Conservation (phyloP, 805 yeast species). For the Saccharomycopsis sp. region DNA sequence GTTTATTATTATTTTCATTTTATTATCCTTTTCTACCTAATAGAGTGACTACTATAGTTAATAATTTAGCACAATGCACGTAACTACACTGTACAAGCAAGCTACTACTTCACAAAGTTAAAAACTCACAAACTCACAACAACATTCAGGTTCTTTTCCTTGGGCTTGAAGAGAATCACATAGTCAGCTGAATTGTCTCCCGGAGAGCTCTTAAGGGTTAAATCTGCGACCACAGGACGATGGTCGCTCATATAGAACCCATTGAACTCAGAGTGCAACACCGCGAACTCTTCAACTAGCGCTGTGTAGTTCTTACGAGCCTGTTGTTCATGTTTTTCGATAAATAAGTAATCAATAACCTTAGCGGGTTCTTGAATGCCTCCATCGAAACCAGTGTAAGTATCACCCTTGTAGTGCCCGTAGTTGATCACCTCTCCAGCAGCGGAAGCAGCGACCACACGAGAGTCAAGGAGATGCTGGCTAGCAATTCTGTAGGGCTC, state of each 20-base stretch:
- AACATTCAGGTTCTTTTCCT: slow-evolving; percentile 7
- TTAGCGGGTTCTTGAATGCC: slow-evolving; percentile 27
- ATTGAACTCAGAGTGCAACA: slow-evolving; percentile 32
- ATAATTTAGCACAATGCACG: too few species aligned
- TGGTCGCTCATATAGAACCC: slow-evolving; percentile 40
- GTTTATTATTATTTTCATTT: too few species aligned
- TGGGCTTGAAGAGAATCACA: slow-evolving; percentile 13
- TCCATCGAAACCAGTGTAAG: slow-evolving; percentile 37
- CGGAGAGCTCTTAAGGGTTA: slow-evolving; percentile 8
- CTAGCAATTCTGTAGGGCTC: slow-evolving; percentile 37
- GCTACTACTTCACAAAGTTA: too few species aligned
- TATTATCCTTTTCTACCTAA: too few species aligned
- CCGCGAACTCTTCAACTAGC: slow-evolving; percentile 29
- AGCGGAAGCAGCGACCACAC: slow-evolving; percentile 25
- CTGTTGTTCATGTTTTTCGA: slow-evolving; percentile 13
- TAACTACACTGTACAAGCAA: too few species aligned
- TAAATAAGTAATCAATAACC: slow-evolving; percentile 29
- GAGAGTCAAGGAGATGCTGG: slow-evolving; percentile 33
- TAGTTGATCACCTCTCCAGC: slow-evolving; percentile 28
- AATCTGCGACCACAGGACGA: slow-evolving; percentile 37
- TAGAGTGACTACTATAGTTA: too few species aligned
- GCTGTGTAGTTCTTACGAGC: slow-evolving; percentile 5
- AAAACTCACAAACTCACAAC: slow-evolving; percentile 7
- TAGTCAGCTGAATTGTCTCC: slow-evolving; percentile 3
- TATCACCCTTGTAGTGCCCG: slow-evolving; percentile 40